phyloP scores from a whole-genome alignment of 768 basidiomycete species.

The Strobilomyces confusus region DNA sequence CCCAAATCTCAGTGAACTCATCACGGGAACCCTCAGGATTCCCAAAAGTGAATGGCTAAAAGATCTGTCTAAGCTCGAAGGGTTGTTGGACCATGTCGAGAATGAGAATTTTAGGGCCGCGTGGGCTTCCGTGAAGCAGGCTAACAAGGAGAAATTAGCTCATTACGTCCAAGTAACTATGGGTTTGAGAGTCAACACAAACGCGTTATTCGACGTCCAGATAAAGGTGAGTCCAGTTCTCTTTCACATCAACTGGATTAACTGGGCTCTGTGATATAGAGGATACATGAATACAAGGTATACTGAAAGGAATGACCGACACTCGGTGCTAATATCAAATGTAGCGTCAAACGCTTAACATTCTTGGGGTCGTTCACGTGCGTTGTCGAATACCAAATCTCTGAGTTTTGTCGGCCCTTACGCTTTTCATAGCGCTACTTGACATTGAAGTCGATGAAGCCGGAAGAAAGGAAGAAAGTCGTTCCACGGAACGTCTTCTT shows the following conservation, averaged over 20 bases:
- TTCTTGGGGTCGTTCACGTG: constrained; percentile 85
- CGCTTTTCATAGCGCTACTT: constrained; percentile 64
- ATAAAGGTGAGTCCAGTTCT: constrained; percentile 53
- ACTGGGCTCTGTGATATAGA: constrained; percentile 37
- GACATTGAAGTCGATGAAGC: constrained; percentile 70
- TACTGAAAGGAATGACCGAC: neutral
- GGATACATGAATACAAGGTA: constrained; percentile 90
- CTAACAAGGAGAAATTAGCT: constrained; percentile 88
- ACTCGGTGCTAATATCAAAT: neutral
- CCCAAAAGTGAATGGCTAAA: constrained; percentile 82
- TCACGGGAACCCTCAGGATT: constrained; percentile 74
- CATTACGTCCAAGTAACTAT: constrained; percentile 67
- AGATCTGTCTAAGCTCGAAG: constrained; percentile 73
- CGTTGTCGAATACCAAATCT: constrained; percentile 20
- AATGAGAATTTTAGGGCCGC: constrained; percentile 70
- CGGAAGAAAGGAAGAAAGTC: constrained; percentile 76
- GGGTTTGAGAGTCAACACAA: constrained; percentile 66
- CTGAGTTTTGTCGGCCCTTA: neutral
- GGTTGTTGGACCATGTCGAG: constrained; percentile 68
- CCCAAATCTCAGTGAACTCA: constrained; percentile 78
- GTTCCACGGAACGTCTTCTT: constrained; percentile 93
- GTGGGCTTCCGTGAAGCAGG: constrained; percentile 83
- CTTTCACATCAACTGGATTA: neutral
- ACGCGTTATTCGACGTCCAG: constrained; percentile 88
- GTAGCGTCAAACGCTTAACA: constrained; percentile 91